phyloP scores from a whole-genome alignment of 179 eudicot species.

The Dionaea muscipula region DNA sequence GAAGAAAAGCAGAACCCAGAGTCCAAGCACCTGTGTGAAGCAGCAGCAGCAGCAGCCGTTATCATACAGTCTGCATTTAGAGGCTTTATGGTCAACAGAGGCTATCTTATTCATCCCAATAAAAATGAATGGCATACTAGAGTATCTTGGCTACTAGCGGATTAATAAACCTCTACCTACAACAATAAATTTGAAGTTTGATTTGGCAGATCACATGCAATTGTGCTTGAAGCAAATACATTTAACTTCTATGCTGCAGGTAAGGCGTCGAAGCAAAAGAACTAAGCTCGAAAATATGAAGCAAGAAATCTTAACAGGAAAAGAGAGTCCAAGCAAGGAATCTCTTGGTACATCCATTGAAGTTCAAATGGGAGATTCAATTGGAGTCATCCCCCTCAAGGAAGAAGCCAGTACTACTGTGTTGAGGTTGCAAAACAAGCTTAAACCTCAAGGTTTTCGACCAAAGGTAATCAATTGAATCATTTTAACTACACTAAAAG shows the following conservation, averaged over 20 bases:
- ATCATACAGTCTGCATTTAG: conserved; percentile 57
- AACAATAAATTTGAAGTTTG: background rate
- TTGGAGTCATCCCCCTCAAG: conserved; percentile 19
- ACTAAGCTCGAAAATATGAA: conserved; percentile 4
- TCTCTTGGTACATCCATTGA: conserved; percentile 64
- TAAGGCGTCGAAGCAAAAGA: conserved; percentile 17
- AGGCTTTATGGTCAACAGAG: conserved; percentile 36
- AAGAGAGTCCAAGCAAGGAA: conserved; percentile 29
- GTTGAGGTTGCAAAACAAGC: conserved; percentile 23
- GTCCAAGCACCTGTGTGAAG: conserved; percentile 22
- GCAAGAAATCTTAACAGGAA: conserved; percentile 16
- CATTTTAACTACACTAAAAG: too few relatives aligned
- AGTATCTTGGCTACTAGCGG: background rate
- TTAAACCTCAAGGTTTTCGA: conserved; percentile 21
- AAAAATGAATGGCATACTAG: background rate
- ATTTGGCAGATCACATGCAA: background rate
- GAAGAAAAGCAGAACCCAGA: conserved; percentile 19
- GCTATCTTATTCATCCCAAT: background rate
- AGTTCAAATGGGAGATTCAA: conserved; percentile 60
- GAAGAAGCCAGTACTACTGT: conserved; percentile 21
- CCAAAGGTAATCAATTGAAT: conserved; percentile 37
- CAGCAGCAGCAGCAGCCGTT: conserved; percentile 52
- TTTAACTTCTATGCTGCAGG: conserved; percentile 24
- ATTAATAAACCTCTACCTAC: too few relatives aligned
- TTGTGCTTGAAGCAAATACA: background rate